phyloP scores from a whole-genome alignment of 108 stramenopile genomes.

The Discostella stelligeroides region DNA sequence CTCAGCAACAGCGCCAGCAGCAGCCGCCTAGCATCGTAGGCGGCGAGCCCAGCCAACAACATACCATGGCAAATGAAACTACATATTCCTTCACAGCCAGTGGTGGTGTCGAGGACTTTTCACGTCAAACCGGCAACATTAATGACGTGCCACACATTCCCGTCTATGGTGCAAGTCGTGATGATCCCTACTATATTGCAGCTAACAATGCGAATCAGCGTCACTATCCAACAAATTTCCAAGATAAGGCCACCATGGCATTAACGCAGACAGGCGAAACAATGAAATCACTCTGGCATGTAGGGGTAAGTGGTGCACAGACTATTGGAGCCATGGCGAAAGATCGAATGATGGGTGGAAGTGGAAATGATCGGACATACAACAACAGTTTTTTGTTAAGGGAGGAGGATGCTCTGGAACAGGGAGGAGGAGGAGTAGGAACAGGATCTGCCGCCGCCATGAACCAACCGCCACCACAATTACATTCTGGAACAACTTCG shows the following conservation, averaged over 20 bases:
- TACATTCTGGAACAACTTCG: background rate
- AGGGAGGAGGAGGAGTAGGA: slow-evolving; percentile 8
- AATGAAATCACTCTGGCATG: slow-evolving; percentile 9
- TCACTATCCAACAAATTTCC: slow-evolving; percentile 8
- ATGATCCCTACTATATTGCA: background rate
- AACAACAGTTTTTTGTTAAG: slow-evolving; percentile 34
- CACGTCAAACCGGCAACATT: background rate
- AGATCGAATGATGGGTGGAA: slow-evolving; percentile 16
- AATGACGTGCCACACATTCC: slow-evolving; percentile 12
- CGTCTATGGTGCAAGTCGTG: slow-evolving; percentile 27
- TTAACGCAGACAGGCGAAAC: slow-evolving; percentile 5
- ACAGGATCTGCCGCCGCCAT: background rate
- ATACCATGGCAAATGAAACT: slow-evolving; percentile 11
- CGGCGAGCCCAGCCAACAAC: background rate
- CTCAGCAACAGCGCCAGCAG: slow-evolving; percentile 14
- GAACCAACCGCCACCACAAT: background rate
- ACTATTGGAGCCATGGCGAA: slow-evolving; percentile 21
- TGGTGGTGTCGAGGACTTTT: slow-evolving; percentile 20
- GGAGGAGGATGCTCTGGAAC: slow-evolving; percentile 14
- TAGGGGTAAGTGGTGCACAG: slow-evolving; percentile 6
- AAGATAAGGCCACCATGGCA: slow-evolving; percentile 20
- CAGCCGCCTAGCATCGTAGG: background rate
- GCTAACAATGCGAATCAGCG: background rate
- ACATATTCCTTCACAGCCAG: slow-evolving; percentile 32
- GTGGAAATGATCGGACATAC: slow-evolving; percentile 13